These are phyloP conservation scores for Nasturtium officinale DNA, from an alignment of 345 rosid genomes.

Conservation along the genomic window DNA sequence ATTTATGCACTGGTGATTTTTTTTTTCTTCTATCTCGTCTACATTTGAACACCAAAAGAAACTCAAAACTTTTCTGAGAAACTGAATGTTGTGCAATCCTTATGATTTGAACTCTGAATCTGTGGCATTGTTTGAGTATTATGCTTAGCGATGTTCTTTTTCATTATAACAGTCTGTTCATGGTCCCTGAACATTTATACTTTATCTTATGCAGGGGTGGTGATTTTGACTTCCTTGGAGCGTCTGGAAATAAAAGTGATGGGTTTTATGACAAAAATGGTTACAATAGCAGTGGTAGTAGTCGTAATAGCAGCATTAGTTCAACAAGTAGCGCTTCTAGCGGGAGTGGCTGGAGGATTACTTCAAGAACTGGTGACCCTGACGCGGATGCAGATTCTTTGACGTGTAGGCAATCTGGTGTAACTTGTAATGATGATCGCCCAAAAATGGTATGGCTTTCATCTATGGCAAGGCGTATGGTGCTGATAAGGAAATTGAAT, in stretches of 20 bases:
- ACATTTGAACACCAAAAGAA: conserved; percentile 17
- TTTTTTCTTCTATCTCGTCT: conserved; percentile 14
- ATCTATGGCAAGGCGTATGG: conserved; percentile 25
- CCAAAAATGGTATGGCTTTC: conserved; percentile 62
- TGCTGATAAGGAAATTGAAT: conserved; percentile 19
- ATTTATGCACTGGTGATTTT: conserved; percentile 85
- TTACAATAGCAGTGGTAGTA: conserved; percentile 90
- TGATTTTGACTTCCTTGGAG: conserved; percentile 63
- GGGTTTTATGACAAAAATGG: conserved; percentile 59
- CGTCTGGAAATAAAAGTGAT: conserved; percentile 64
- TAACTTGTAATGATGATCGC: conserved; percentile 77
- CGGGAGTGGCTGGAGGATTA: conserved; percentile 78
- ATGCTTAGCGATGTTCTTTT: background rate
- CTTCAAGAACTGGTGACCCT: conserved; percentile 74
- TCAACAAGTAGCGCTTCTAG: conserved; percentile 87
- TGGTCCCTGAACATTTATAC: conserved; percentile 26
- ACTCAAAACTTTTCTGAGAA: conserved; percentile 16
- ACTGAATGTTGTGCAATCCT: background rate
- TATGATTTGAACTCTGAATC: conserved; percentile 25
- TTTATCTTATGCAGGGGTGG: conserved; percentile 63
- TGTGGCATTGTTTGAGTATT: conserved; percentile 18
- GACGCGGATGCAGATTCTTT: conserved; percentile 99
- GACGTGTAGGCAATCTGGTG: conserved; percentile 86
- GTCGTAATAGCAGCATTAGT: conserved; percentile 91
- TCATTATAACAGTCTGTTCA: conserved; percentile 19